These are phyloP conservation scores for Ceratobasidium sp. DNA, from an alignment of 1,284 basidiomycete species.

Conservation along the genomic window DNA sequence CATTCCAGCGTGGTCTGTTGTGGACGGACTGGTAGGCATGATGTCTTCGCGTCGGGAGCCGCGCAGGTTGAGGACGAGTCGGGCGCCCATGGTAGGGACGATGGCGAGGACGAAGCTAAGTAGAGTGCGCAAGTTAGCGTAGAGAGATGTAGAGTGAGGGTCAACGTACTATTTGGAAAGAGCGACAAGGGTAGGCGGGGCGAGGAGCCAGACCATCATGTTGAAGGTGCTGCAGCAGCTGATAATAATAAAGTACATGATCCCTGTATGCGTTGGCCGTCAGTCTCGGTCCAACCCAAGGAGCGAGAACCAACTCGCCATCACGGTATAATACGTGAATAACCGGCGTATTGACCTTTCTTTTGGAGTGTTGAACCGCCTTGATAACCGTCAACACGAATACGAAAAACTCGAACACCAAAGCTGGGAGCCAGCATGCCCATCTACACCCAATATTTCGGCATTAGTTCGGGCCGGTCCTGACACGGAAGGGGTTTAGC, in stretches of 20 bases:
- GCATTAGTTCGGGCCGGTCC: background rate
- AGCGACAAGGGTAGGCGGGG: conserved; percentile 37
- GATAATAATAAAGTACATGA: conserved; percentile 45
- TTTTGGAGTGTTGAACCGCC: conserved; percentile 37
- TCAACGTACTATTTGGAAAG: conserved; percentile 46
- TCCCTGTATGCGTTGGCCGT: conserved; percentile 29
- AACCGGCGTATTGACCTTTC: conserved; percentile 38
- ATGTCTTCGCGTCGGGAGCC: conserved; percentile 36
- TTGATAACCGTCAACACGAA: conserved; percentile 45
- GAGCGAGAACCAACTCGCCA: conserved; percentile 21
- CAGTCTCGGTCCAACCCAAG: background rate
- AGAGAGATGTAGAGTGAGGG: background rate
- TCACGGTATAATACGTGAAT: conserved; percentile 44
- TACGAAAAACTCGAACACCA: conserved; percentile 44
- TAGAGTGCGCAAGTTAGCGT: background rate
- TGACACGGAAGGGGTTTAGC: background rate
- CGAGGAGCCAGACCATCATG: conserved; percentile 39
- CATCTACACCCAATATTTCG: background rate
- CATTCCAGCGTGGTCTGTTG: conserved; percentile 2
- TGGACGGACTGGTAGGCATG: conserved; percentile 25
- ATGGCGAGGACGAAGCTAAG: conserved; percentile 43
- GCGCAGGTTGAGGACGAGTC: conserved; percentile 45
- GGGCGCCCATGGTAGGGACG: conserved; percentile 42
- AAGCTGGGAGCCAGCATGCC: conserved; percentile 44
- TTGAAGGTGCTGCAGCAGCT: conserved; percentile 30